Percentiles rank a stretch among this genome's conserved stretches.
Conservation (phyloP, 257 asterid species). For the Nemophila menziesii region DNA sequence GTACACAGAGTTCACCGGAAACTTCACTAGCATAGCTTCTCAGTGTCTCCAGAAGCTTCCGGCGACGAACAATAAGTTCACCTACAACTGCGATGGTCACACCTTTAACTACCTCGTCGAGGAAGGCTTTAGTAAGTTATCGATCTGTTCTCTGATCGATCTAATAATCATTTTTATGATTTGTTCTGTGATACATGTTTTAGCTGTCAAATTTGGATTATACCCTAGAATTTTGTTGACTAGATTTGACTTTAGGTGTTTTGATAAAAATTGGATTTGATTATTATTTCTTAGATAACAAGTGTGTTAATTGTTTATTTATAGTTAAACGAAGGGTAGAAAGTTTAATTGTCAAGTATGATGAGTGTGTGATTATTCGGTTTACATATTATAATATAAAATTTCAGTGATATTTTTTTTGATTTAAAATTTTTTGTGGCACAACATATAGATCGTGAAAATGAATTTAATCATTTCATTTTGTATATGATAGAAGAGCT, state of each 20-base stretch:
- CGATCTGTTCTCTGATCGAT: neutral
- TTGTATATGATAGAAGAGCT: neutral
- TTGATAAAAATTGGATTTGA: neutral
- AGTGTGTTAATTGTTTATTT: neutral
- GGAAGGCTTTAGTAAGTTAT: conserved; percentile 70
- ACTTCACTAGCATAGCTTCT: conserved; percentile 86
- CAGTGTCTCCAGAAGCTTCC: conserved; percentile 95
- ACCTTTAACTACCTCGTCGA: conserved; percentile 88
- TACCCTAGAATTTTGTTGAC: too few relatives aligned
- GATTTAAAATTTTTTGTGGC: too few relatives aligned
- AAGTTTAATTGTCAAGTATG: neutral
- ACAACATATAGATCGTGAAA: too few relatives aligned
- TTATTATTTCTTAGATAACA: too few relatives aligned
- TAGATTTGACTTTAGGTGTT: neutral
- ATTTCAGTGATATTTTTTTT: neutral
- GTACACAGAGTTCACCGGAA: conserved; percentile 81
- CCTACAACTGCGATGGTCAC: conserved; percentile 90
- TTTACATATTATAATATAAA: too few relatives aligned
- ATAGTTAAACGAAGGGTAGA: neutral
- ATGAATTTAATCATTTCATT: too few relatives aligned
- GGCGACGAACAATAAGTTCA: conserved; percentile 82
- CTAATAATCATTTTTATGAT: neutral
- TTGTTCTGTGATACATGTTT: neutral
- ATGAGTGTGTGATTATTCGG: neutral
- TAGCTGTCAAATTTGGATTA: neutral